These are phyloP conservation scores for Tylopilus sp. DNA, from an alignment of 768 basidiomycete species.

Conservation along the genomic window DNA sequence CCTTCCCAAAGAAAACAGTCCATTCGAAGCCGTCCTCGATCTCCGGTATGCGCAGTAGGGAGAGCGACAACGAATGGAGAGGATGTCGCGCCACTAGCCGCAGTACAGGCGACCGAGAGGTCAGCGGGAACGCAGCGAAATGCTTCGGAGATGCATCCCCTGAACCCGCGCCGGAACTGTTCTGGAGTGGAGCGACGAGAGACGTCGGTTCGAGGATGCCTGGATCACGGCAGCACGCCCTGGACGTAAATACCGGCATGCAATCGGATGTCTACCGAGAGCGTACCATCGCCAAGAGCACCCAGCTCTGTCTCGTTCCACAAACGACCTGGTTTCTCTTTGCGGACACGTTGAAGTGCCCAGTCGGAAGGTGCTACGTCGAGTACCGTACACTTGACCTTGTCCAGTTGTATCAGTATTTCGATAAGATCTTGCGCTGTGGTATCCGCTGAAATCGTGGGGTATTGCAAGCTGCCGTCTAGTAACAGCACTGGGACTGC, in stretches of 20 bases:
- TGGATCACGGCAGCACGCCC: constrained; percentile 22
- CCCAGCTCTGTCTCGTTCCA: constrained; percentile 76
- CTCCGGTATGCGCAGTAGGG: constrained; percentile 70
- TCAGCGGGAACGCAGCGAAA: constrained; percentile 70
- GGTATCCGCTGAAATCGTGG: constrained; percentile 50
- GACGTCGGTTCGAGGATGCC: constrained; percentile 47
- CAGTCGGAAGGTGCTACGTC: constrained; percentile 58
- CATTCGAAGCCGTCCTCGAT: constrained; percentile 70
- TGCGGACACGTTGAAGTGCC: constrained; percentile 65
- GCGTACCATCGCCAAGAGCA: constrained; percentile 60
- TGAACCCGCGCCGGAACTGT: constrained; percentile 23
- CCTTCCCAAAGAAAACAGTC: constrained; percentile 61
- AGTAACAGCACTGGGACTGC: constrained; percentile 61
- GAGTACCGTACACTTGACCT: constrained; percentile 52
- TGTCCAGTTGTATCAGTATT: constrained; percentile 42
- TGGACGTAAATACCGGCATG: constrained; percentile 11
- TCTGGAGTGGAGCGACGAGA: constrained; percentile 51
- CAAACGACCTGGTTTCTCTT: constrained; percentile 52
- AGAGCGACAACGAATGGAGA: constrained; percentile 47
- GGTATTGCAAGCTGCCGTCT: constrained; percentile 60
- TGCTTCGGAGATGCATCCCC: constrained; percentile 39
- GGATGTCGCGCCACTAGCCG: constrained; percentile 73
- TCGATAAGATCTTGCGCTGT: constrained; percentile 61
- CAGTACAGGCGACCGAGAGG: constrained; percentile 62
- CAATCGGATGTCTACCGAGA: not conserved